Base-by-base conservation (phyloP, 768 basidiomycete genomes). In the Leccinum barrowsii region DNA sequence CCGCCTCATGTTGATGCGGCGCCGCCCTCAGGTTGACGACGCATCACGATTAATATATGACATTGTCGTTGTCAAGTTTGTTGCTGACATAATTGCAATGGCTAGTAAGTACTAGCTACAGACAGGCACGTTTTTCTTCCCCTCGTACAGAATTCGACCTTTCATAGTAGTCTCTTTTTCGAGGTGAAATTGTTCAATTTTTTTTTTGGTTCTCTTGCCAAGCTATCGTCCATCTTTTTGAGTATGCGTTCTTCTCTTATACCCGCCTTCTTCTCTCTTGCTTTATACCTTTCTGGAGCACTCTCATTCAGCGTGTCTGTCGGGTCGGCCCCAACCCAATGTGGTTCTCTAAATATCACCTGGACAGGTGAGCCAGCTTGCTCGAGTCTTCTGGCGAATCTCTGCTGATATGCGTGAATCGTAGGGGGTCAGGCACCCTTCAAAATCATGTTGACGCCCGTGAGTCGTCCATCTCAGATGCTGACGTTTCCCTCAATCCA, bases 361-460 rank as follows among this genome's bases (percentile, higher is more conserved):
- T 90, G 88, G 87, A 74, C 76, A 57, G 87, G 89, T 86, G 65
- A 66, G 76, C 58, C 24, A 28, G n/a, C 59, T n/a, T 24, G 50
- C 46, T 32, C 47, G 7, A 17, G 12, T 50, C 12, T 37, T 13
- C 26, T 30, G 24, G 17, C 37, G 37, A 44, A 4, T 46, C 28
- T 48, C 37, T 62, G 13, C 55, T 46, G 47, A 59, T 48, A 19
- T 37, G 10, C 37, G 50, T 24, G 21, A 34, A 56, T 34, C 40
- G 57, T 56, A 88, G 87, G 85, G 61, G 88, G 87, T 34, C 74
- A 69, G 8, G 70, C 81, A 34, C 88, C 87, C 7, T 88, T 73
- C 63, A 52, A 70, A 56, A 68, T 81, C 21, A 58, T 78, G 19
- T 56, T 90, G 30, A 72, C 78, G 55, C 87, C 86, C 40, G 83